phyloP scores from a whole-genome alignment of 768 basidiomycete genomes.

The Amanita exitialis region DNA sequence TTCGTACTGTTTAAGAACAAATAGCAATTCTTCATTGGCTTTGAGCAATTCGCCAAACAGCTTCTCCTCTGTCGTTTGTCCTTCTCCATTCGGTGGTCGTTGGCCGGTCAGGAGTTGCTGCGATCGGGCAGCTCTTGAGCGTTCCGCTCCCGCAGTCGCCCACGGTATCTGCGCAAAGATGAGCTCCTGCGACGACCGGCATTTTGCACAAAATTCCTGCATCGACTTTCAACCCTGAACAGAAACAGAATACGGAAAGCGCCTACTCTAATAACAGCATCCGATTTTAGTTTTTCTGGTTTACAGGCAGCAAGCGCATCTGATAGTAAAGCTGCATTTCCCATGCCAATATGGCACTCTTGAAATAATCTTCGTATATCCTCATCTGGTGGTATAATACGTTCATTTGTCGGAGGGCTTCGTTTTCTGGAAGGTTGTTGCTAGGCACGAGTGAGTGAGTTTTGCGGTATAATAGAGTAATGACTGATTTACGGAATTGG shows the following conservation, averaged over 20 bases:
- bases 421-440: constrained; percentile 21
- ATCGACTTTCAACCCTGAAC: not conserved
- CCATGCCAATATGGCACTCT: constrained; percentile 76
- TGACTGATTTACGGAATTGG: constrained; percentile 5
- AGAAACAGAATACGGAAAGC: not conserved
- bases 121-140: constrained; percentile 36
- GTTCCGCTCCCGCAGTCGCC: constrained; percentile 78
- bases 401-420: constrained; percentile 26
- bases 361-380: constrained; percentile 76
- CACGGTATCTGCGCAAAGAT: constrained; percentile 84
- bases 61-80: constrained; percentile 57
- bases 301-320: constrained; percentile 62
- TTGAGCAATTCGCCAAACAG: constrained; percentile 63
- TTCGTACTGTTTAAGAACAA: constrained; percentile 64
- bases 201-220: constrained; percentile 79
- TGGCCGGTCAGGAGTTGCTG: constrained; percentile 22
- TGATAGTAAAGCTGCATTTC: constrained; percentile 67
- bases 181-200: constrained; percentile 74
- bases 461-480: constrained; percentile 3
- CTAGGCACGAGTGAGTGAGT: not conserved
- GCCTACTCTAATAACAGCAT: constrained; percentile 59
- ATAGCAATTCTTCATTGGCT: constrained; percentile 63
- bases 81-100: constrained; percentile 1
- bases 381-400: constrained; percentile 64
- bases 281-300: constrained; percentile 58